Evolutionary conservation across 78 protist species (phyloP).

Genomic region (slime mould (Dictyostelium discoideum)): DNA sequence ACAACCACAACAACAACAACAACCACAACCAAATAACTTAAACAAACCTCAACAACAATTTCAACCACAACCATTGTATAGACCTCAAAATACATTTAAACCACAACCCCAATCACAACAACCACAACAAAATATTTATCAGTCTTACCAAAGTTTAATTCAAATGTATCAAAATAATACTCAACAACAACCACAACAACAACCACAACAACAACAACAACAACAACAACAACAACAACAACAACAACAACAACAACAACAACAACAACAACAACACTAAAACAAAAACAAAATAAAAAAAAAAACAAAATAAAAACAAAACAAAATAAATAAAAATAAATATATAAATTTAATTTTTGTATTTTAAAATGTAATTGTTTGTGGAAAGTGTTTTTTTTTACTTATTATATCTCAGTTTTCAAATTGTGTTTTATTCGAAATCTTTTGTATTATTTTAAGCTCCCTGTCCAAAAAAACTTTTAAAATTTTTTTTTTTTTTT

Average conservation of each 20-base stretch:
- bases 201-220: background rate
- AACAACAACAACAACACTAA: background rate
- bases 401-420: too few relatives aligned
- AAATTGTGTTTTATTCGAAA: too few relatives aligned
- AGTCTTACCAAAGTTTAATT: background rate
- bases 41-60: constrained; percentile 1
- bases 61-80: background rate
- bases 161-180: background rate
- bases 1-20: background rate
- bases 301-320: background rate
- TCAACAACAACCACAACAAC: background rate
- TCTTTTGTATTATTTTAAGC: too few relatives aligned
- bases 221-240: background rate
- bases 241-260: background rate
- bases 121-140: constrained; percentile 35
- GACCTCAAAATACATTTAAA: background rate
- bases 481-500: background rate
- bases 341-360: too few relatives aligned
- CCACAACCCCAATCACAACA: background rate
- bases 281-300: background rate
- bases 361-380: too few relatives aligned
- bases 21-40: too few relatives aligned
- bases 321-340: background rate
- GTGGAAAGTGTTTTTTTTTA: too few relatives aligned
- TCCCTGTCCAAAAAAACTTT: too few relatives aligned